A percentile compares a stretch with the other conserved stretches of the same genome.
These are phyloP conservation scores for Diutina catenulata DNA, from an alignment of 1,139 yeast genomes.

Conservation along the genomic window DNA sequence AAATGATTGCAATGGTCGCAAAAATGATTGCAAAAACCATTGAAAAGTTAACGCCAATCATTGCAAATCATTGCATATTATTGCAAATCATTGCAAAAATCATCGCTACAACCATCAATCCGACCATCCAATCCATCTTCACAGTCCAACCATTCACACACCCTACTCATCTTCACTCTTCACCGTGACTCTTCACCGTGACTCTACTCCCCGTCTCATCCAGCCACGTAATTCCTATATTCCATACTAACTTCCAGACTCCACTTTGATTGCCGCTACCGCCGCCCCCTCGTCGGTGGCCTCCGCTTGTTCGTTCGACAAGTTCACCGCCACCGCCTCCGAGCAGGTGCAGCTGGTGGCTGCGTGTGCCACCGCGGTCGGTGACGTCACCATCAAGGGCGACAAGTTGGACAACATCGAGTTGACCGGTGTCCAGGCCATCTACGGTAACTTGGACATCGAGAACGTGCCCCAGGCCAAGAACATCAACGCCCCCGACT, in stretches of 20 bases:
- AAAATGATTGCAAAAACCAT: too few relatives aligned
- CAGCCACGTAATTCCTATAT: too few relatives aligned
- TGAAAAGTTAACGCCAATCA: too few relatives aligned
- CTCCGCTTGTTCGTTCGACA: slow-evolving; percentile 44
- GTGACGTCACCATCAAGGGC: slow-evolving; percentile 65
- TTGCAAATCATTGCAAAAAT: too few relatives aligned
- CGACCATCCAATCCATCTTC: too few relatives aligned
- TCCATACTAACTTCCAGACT: slow-evolving; percentile 25
- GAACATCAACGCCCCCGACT: slow-evolving; percentile 63
- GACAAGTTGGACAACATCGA: slow-evolving; percentile 42
- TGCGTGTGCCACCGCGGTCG: slow-evolving; percentile 69
- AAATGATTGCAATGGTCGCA: too few relatives aligned
- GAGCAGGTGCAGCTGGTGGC: slow-evolving; percentile 63
- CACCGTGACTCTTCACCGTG: too few relatives aligned
- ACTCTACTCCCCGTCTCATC: too few relatives aligned
- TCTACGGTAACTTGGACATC: slow-evolving; percentile 66
- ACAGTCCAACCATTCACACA: too few relatives aligned
- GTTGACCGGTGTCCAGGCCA: slow-evolving; percentile 44
- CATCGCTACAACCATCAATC: too few relatives aligned
- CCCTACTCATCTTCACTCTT: too few relatives aligned
- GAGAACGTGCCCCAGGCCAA: slow-evolving; percentile 43
- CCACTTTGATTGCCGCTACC: slow-evolving; percentile 38
- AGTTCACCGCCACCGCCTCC: slow-evolving; percentile 63
- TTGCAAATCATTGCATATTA: too few relatives aligned
- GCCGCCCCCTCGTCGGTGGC: slow-evolving; percentile 39